Evolutionary conservation across 2,329 filamentous ascomycete species (phyloP).

Genomic region (Lasiodiplodia sp.): DNA sequence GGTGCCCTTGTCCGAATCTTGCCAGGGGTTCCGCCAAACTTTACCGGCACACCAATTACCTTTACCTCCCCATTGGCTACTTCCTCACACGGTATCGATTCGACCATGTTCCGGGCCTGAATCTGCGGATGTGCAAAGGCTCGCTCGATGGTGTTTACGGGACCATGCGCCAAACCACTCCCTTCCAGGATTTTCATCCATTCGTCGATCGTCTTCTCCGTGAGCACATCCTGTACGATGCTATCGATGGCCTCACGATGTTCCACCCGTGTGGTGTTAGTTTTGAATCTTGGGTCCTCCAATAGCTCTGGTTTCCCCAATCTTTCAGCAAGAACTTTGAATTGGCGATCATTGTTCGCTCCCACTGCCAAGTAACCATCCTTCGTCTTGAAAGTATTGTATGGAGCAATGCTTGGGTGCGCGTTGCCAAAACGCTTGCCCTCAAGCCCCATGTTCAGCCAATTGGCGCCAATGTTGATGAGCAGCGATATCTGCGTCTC

Average conservation of each 20-base stretch:
- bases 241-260: conserved; percentile 43
- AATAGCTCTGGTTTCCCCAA: conserved; percentile 35
- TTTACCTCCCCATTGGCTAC: conserved; percentile 13
- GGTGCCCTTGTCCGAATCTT: conserved; percentile 38
- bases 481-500: conserved; percentile 54
- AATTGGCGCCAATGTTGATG: conserved; percentile 51
- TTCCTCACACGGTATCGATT: conserved; percentile 35
- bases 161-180: conserved; percentile 55
- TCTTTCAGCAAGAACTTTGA: conserved; percentile 41
- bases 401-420: conserved; percentile 58
- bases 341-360: conserved; percentile 49
- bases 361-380: conserved; percentile 43
- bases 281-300: conserved; percentile 40
- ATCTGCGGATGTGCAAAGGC: conserved; percentile 56
- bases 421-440: conserved; percentile 54
- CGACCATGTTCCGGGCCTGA: conserved; percentile 49
- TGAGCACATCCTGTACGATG: conserved; percentile 46
- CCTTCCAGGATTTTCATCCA: conserved; percentile 52
- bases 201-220: conserved; percentile 47
- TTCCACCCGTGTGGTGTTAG: conserved; percentile 41
- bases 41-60: conserved; percentile 38
- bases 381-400: conserved; percentile 53
- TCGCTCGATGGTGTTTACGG: conserved; percentile 55
- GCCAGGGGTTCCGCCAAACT: conserved; percentile 42
- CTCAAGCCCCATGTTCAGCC: conserved; percentile 51